A percentile compares a stretch with the other conserved stretches of the same genome.
These are phyloP conservation scores for Skeletonema potamos DNA, from an alignment of 108 stramenopile species.

Conservation along the genomic window DNA sequence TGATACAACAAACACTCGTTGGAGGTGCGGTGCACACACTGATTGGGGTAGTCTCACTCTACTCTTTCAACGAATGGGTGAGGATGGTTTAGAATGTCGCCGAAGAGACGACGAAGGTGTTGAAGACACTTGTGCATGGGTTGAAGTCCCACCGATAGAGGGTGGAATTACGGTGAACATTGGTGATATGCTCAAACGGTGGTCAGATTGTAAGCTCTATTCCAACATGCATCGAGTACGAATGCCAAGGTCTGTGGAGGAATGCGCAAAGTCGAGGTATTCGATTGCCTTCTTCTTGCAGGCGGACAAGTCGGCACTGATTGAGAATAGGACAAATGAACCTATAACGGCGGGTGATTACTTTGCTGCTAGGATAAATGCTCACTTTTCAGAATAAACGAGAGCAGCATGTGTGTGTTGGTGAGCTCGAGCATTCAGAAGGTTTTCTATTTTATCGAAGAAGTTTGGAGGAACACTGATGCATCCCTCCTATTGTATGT, in stretches of 20 bases:
- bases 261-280: constrained; percentile 40
- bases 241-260: constrained; percentile 37
- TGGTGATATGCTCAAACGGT: constrained; percentile 56
- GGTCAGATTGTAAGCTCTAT: constrained; percentile 41
- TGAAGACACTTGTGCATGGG: constrained; percentile 17
- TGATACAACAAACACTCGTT: neutral
- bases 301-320: constrained; percentile 44
- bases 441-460: too few species aligned
- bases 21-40: constrained; percentile 59
- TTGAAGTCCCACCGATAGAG: constrained; percentile 37
- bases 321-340: constrained; percentile 18
- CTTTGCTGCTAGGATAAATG: constrained; percentile 31
- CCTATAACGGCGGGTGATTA: constrained; percentile 61
- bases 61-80: constrained; percentile 48
- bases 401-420: neutral
- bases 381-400: constrained; percentile 32
- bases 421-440: too few species aligned
- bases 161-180: constrained; percentile 60
- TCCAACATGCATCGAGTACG: constrained; percentile 61
- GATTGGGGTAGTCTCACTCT: constrained; percentile 57
- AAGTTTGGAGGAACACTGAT: too few species aligned
- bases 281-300: constrained; percentile 56
- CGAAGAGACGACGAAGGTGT: constrained; percentile 30
- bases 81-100: constrained; percentile 55
- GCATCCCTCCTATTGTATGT: too few species aligned